A percentile compares a stretch with the other conserved stretches of the same genome.
Conservation (phyloP, 2,329 filamentous ascomycete species). For the Alternaria gaisen region DNA sequence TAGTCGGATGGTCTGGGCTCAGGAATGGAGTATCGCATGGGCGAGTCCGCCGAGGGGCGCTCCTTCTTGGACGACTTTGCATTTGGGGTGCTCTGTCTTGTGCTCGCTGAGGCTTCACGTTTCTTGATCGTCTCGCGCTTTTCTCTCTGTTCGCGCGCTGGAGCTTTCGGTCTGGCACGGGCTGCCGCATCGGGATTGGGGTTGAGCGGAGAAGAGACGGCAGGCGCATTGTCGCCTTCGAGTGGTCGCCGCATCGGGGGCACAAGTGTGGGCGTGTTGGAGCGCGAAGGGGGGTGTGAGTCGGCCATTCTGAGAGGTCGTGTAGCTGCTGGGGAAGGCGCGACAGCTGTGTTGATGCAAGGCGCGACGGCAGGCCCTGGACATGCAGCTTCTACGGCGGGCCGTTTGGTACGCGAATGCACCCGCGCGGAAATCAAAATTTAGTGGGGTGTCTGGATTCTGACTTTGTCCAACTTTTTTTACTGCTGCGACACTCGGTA, state of each 20-base stretch:
- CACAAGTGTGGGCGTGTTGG: slow-evolving; percentile 47
- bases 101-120: slow-evolving; percentile 56
- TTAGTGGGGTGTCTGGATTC: slow-evolving; percentile 10
- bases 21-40: slow-evolving; percentile 61
- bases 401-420: slow-evolving; percentile 20
- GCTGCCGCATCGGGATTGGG: slow-evolving; percentile 61
- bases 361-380: slow-evolving; percentile 14
- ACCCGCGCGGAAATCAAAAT: slow-evolving; percentile 17
- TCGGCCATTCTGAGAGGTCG: slow-evolving; percentile 45
- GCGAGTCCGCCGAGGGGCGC: slow-evolving; percentile 52
- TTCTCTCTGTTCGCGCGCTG: slow-evolving; percentile 57
- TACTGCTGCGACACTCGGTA: background rate
- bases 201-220: slow-evolving; percentile 78
- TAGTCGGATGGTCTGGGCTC: slow-evolving; percentile 59
- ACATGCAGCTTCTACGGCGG: slow-evolving; percentile 21
- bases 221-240: slow-evolving; percentile 74
- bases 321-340: slow-evolving; percentile 10
- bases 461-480: slow-evolving; percentile 19
- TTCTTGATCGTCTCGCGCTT: slow-evolving; percentile 64
- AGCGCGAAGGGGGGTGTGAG: slow-evolving; percentile 44
- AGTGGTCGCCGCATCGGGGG: slow-evolving; percentile 70
- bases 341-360: slow-evolving; percentile 13
- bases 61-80: slow-evolving; percentile 51
- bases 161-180: slow-evolving; percentile 54
- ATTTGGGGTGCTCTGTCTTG: slow-evolving; percentile 52